A percentile compares a stretch with the other conserved stretches of the same genome.
Evolutionary conservation across 2,329 filamentous ascomycete genomes (phyloP).

Genomic region (Penicillium frequentans): DNA sequence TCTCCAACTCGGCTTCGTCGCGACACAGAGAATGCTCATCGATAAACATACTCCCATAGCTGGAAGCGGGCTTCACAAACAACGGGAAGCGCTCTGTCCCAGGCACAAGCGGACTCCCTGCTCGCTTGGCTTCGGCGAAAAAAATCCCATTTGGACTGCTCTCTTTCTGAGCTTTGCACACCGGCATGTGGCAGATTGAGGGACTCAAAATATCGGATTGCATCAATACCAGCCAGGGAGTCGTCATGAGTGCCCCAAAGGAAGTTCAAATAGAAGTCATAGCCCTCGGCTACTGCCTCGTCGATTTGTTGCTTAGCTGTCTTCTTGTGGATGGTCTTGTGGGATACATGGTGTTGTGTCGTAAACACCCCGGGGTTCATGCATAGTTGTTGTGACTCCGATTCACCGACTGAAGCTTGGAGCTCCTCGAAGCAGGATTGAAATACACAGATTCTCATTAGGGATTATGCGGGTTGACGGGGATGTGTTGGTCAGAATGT

Average conservation of each 20-base stretch:
- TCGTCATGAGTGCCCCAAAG: conserved; percentile 26
- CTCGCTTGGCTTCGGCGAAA: conserved; percentile 13
- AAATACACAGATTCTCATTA: conserved; percentile 10
- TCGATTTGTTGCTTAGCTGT: conserved; percentile 22
- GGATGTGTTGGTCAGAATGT: background rate
- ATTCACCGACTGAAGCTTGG: conserved; percentile 6
- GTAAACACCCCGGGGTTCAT: conserved; percentile 16
- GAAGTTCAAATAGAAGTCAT: conserved; percentile 28
- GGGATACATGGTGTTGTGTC: conserved; percentile 18
- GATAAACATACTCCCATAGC: conserved; percentile 20
- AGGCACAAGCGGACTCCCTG: conserved; percentile 16
- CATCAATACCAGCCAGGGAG: conserved; percentile 21
- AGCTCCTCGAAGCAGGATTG: conserved; percentile 11
- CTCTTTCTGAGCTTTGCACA: conserved; percentile 18
- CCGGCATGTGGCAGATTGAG: conserved; percentile 18
- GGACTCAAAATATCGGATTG: conserved; percentile 22
- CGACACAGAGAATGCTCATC: conserved; percentile 19
- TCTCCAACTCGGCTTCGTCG: conserved; percentile 11
- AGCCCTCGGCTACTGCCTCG: conserved; percentile 12
- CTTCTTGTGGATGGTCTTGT: conserved; percentile 19
- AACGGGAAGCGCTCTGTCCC: conserved; percentile 15
- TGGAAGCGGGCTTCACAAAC: conserved; percentile 23
- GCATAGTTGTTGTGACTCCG: conserved; percentile 5
- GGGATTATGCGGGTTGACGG: background rate
- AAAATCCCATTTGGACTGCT: conserved; percentile 21